Base-by-base conservation (phyloP, 495 filamentous ascomycete species). In the Niebla homalea region DNA sequence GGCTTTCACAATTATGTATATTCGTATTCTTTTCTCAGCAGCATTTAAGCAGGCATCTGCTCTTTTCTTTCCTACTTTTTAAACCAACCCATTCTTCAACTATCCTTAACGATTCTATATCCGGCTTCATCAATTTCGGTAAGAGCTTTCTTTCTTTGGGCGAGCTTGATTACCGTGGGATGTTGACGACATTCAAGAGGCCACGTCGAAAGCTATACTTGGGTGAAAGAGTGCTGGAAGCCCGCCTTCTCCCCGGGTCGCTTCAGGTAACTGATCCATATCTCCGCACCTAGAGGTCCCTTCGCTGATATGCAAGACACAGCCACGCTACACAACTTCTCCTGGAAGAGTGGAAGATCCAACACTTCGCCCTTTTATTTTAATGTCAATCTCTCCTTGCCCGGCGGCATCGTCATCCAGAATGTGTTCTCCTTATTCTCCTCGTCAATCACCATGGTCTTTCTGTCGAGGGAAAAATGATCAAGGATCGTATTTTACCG, bases 131-230 rank as follows among this genome's bases (percentile, higher is more conserved):
- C 16, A 21, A 50, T 21, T n/a, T 19, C 29, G n/a, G 46, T 48
- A 16, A 48, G 46, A 48, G 46, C 46, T 48, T 48, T 48, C n/a
- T 18, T 48, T 48, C 15, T 21, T 23, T 20, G 18, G 48, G 16
- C 48, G 5, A n/a, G 36, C n/a, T n/a, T 10, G 36, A 37, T 37
- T 37, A 37, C 36, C 43, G 16, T 20, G 23, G 12, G 37, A 15
- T 35, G 35, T 52, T 52, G 20, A 47, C 35, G 3, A 52, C 43
- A 52, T 52, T 52, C 25, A 52, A 36, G 42, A 52, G 50, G 40
- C 50, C 50, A 52, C 42, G 43, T 52, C 25, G 11, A 12, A 52
- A 43, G 16, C 50, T 19, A 19, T 52, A 52, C 32, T n/a, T 52
- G 42, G 43, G 42, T 52, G 20, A 52, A 47, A 47, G 42, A 47